Evolutionary conservation across 2,329 filamentous ascomycete genomes (phyloP).

Genomic region (Coleophoma crateriformis): DNA sequence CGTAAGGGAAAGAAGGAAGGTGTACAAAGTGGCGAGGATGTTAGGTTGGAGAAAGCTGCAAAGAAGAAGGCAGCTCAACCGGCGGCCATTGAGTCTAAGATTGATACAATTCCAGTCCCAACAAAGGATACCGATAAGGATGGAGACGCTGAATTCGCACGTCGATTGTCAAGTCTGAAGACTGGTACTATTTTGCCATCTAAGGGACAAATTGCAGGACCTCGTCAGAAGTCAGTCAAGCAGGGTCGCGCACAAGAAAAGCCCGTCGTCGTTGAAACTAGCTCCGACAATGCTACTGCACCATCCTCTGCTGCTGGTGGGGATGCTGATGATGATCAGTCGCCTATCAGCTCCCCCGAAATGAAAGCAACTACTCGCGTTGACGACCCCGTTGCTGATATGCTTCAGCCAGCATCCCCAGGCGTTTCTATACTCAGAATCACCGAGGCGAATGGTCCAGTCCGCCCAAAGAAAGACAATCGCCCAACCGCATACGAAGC

Average conservation of each 20-base stretch:
- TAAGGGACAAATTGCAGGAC: conserved; percentile 42
- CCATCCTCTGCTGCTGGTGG: conserved; percentile 66
- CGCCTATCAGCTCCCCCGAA: conserved; percentile 62
- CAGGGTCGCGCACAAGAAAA: conserved; percentile 56
- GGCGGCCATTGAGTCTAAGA: conserved; percentile 5
- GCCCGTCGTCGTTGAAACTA: conserved; percentile 31
- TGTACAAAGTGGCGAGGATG: conserved; percentile 12
- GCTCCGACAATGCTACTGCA: conserved; percentile 43
- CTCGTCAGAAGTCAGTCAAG: conserved; percentile 56
- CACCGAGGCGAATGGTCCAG: conserved; percentile 56
- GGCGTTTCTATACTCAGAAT: conserved; percentile 75
- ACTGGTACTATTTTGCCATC: conserved; percentile 52
- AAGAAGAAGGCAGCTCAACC: conserved; percentile 14
- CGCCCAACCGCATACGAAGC: conserved; percentile 52
- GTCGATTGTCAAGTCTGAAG: conserved; percentile 65
- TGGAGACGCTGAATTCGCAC: conserved; percentile 68
- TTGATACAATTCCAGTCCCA: conserved; percentile 1
- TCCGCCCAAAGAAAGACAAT: conserved; percentile 56
- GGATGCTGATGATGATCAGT: conserved; percentile 78
- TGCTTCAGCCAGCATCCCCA: conserved; percentile 70
- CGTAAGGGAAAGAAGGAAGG: conserved; percentile 20
- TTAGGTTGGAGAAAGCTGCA: conserved; percentile 10
- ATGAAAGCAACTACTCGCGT: conserved; percentile 43
- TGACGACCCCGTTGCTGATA: conserved; percentile 71
- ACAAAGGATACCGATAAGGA: conserved; percentile 13